phyloP scores from a whole-genome alignment of 75 land plant genomes.

The Chamaecyparis obtusa region DNA sequence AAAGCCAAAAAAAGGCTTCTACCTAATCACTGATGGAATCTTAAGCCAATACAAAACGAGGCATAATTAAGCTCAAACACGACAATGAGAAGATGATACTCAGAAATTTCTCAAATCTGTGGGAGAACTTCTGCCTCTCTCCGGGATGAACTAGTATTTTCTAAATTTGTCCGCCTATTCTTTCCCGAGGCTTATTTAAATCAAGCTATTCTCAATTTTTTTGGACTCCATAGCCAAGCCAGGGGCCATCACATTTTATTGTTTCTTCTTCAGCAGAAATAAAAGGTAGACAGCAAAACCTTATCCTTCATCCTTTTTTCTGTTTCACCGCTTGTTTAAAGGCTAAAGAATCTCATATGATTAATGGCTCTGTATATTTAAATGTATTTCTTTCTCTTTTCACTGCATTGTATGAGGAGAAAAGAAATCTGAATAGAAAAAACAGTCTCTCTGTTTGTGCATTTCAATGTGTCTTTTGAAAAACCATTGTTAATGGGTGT shows the following conservation, averaged over 20 bases:
- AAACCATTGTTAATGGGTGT: too few species aligned
- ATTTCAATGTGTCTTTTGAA: too few species aligned
- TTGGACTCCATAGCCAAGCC: neutral
- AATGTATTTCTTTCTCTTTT: neutral
- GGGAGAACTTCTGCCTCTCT: neutral
- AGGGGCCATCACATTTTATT: neutral
- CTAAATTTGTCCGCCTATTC: neutral
- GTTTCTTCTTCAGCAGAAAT: neutral
- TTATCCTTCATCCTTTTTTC: neutral
- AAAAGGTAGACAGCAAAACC: neutral
- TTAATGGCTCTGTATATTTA: neutral
- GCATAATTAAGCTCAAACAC: too few species aligned
- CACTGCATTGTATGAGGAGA: too few species aligned
- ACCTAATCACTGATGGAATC: too few species aligned
- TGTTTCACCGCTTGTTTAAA: neutral
- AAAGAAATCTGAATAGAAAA: too few species aligned
- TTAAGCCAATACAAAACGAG: too few species aligned
- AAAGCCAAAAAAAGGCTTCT: too few species aligned
- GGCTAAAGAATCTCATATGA: neutral
- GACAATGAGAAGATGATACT: too few species aligned
- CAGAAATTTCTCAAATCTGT: too few species aligned
- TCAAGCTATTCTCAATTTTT: neutral
- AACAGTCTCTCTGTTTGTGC: too few species aligned
- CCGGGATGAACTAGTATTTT: neutral
- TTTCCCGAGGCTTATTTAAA: neutral